Evolutionary conservation across 179 eudicot species (phyloP).

Genomic region (Corrigiola litoralis): DNA sequence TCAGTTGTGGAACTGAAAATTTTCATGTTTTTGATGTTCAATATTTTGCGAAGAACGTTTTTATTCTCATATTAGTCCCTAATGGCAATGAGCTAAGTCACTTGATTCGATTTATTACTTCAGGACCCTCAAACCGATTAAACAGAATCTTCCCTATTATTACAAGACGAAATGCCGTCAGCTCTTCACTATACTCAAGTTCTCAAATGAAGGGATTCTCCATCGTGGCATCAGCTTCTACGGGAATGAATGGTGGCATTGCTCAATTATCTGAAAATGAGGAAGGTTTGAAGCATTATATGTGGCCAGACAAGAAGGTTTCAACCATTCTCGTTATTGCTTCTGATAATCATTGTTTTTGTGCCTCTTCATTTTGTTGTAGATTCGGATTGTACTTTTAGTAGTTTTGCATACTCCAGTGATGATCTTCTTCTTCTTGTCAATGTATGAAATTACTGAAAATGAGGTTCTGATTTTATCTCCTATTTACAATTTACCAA

Average conservation of each 20-base stretch:
- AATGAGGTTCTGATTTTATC: too few relatives aligned
- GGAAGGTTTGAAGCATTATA: constrained; percentile 34
- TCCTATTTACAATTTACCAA: too few relatives aligned
- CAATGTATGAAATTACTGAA: too few relatives aligned
- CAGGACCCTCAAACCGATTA: constrained; percentile 27
- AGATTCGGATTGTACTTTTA: too few relatives aligned
- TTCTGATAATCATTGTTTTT: neutral
- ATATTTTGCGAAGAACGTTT: neutral
- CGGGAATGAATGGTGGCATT: constrained; percentile 34
- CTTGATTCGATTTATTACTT: neutral
- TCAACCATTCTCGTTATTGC: constrained; percentile 2
- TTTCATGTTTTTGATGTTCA: neutral
- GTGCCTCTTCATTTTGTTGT: too few relatives aligned
- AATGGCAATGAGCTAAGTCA: neutral
- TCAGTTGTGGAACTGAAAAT: neutral
- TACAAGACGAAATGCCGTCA: constrained; percentile 21
- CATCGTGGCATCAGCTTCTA: constrained; percentile 23
- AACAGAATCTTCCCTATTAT: constrained; percentile 19
- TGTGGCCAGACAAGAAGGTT: constrained; percentile 78
- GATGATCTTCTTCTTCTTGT: too few relatives aligned
- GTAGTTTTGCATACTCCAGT: too few relatives aligned
- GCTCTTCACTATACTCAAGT: constrained; percentile 19
- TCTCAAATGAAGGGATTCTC: constrained; percentile 29
- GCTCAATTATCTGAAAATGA: constrained; percentile 41
- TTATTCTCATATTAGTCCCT: neutral